These are phyloP conservation scores for Oryza rufipogon DNA, from an alignment of 176 grass and related monocot genomes.

Conservation along the genomic window DNA sequence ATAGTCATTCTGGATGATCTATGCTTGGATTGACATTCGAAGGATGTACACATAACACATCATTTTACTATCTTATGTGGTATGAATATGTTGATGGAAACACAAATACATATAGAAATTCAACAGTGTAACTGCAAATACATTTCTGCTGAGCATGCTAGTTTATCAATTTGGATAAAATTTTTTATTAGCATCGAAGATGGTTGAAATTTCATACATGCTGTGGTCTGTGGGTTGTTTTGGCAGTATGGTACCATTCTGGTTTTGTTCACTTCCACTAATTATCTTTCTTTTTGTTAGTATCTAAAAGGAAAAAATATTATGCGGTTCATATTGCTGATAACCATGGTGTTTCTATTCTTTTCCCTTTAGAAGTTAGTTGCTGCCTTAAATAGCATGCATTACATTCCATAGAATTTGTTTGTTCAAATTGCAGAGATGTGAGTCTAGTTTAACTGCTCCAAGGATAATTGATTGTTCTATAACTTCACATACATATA, in stretches of 20 bases:
- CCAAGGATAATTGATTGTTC: not conserved
- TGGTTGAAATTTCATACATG: not conserved
- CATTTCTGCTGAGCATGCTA: not conserved
- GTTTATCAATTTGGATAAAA: not conserved
- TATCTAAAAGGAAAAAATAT: not conserved
- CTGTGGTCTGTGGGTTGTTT: not conserved
- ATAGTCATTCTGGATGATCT: not conserved
- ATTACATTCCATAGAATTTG: not conserved
- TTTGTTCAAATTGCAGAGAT: not conserved
- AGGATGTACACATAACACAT: not conserved
- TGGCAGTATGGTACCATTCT: not conserved
- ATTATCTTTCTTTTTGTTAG: conserved; percentile 7
- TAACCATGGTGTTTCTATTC: not conserved
- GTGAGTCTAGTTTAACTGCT: not conserved
- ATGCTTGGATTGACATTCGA: not conserved
- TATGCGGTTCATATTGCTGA: not conserved
- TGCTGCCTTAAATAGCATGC: not conserved
- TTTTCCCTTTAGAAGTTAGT: not conserved
- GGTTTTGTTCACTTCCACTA: not conserved
- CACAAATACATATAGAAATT: not conserved
- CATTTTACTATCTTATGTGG: not conserved
- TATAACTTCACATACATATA: not conserved
- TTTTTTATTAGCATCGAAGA: not conserved
- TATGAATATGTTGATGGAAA: not conserved
- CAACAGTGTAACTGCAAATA: not conserved